Evolutionary conservation across 495 filamentous ascomycete genomes (phyloP), one percentile per base, ranked within the genome.

Genomic region (Ramalina intermedia): DNA sequence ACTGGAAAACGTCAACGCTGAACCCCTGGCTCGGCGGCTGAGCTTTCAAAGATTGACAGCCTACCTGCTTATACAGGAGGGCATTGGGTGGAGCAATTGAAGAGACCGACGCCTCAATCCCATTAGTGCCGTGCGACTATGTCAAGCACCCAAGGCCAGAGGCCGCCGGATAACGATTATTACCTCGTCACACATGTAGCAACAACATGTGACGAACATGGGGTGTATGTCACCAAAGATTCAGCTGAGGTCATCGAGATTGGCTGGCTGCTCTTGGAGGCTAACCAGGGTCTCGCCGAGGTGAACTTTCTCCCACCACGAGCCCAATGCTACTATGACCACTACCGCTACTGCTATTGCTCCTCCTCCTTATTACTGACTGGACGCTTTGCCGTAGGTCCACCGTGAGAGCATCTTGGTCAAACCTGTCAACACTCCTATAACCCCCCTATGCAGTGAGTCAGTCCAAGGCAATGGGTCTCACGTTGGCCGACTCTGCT

Each of bases 181-280:
- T 96, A 94, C 65, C 82, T 94, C 54, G 85, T 98, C 59, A 91
- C 96, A 63, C 91, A 96, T 68, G 90, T 96, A 57, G 91, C 93
- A 51, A 98, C 93, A 27, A 98, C 91, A 55, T 96, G 91, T 68
- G 91, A 96, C 66, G 91, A 98, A 61, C 91, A 98, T 69, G 91
- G 91, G 50, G 93, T 98, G 49, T 98, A 96, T 68, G 91, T 98
- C 45, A 96, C 93, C 33, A 96, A 95, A 70, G 91, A 98, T 63
- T 96, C 90, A 36, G 93, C 91, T 49, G 91, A 98, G 69, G 93
- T 98, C 46, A 96, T 98, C 64, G 91, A 98, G 74, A 73, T 98
- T 58, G 91, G 91, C 41, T 98, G 91, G 93, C 93, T 96, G 56
- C 66, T 98, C 53, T 73, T 96, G 49, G 88, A 98, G 66, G 80